Percentiles rank a stretch among this genome's conserved stretches.
phyloP scores from a whole-genome alignment of 495 filamentous ascomycete genomes.

The Usnea hakonensis region DNA sequence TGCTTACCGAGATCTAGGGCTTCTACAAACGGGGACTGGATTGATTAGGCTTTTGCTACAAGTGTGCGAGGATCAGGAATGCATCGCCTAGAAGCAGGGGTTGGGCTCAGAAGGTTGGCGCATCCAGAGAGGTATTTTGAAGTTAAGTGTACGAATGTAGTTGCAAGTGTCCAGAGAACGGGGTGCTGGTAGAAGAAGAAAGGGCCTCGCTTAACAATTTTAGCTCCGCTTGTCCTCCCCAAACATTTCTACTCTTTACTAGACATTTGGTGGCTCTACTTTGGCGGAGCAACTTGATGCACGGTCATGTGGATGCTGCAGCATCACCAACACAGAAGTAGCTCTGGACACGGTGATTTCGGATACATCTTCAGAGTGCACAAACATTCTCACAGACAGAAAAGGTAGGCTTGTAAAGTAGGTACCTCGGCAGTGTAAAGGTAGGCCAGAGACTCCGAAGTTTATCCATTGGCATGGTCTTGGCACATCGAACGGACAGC shows the following conservation, averaged over 20 bases:
- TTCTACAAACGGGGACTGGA: background rate
- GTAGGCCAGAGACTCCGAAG: background rate
- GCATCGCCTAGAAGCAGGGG: background rate
- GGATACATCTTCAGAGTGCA: background rate
- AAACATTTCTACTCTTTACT: background rate
- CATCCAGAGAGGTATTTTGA: background rate
- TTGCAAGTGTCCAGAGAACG: background rate
- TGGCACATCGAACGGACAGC: background rate
- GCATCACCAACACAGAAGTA: background rate
- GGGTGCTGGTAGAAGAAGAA: background rate
- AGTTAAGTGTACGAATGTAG: background rate
- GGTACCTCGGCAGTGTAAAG: too few relatives aligned
- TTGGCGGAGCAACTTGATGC: background rate
- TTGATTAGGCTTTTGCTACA: background rate
- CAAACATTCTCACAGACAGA: background rate
- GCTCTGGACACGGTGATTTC: background rate
- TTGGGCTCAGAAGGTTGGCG: background rate
- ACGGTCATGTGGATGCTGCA: background rate
- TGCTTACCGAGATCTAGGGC: background rate
- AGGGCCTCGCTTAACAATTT: background rate
- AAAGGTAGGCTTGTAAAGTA: background rate
- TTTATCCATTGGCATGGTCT: background rate
- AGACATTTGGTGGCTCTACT: background rate
- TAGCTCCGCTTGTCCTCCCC: constrained; percentile 2
- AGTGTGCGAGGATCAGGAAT: background rate